Conservation (phyloP, 2,329 filamentous ascomycete genomes). For the Ceratocystis destructans region DNA sequence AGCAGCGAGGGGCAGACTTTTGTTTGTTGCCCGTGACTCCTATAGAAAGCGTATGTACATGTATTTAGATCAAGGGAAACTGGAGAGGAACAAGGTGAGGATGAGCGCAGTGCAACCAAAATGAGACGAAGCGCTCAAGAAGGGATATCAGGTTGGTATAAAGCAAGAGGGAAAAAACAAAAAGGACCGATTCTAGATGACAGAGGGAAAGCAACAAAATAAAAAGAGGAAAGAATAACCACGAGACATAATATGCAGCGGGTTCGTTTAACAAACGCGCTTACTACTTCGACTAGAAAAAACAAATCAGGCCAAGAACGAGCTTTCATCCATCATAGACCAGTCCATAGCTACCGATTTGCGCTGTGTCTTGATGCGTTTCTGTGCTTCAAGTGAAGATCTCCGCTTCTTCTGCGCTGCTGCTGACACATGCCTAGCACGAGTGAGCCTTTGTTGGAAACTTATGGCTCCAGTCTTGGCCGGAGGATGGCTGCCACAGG, state of each 20-base stretch:
- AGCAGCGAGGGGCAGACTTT: too few species aligned
- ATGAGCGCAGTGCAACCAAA: too few species aligned
- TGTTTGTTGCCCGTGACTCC: too few species aligned
- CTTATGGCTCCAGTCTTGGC: neutral
- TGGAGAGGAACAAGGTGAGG: too few species aligned
- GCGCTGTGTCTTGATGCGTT: neutral
- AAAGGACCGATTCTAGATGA: too few species aligned
- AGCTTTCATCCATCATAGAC: conserved; percentile 3
- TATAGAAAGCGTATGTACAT: too few species aligned
- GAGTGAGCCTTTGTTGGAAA: neutral
- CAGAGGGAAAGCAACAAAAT: too few species aligned
- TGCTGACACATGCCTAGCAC: neutral
- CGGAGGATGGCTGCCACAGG: neutral
- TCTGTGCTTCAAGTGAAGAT: neutral
- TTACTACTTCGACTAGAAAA: neutral
- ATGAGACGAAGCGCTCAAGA: too few species aligned
- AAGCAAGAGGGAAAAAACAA: too few species aligned
- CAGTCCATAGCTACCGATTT: conserved; percentile 2
- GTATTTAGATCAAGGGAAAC: too few species aligned
- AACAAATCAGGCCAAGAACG: conserved; percentile 8
- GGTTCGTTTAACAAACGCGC: neutral
- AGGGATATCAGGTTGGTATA: too few species aligned
- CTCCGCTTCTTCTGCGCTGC: neutral
- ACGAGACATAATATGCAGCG: neutral
- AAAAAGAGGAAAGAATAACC: neutral